Evolutionary conservation across 495 filamentous ascomycete species (phyloP).

Genomic region (Aspergillus ostianus): DNA sequence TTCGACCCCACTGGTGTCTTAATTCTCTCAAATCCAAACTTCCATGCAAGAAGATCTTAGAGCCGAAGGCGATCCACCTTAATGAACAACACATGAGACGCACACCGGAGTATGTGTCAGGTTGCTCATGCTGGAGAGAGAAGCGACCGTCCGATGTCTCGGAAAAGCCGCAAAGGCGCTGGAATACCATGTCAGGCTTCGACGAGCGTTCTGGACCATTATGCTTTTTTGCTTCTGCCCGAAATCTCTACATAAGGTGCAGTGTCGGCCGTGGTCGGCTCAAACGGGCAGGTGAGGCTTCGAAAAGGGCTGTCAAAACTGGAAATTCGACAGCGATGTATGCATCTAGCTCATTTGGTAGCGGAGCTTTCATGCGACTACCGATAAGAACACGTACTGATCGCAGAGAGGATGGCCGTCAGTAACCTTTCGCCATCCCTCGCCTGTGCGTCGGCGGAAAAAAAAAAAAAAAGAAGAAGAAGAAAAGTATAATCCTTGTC

Average conservation of each 20-base stretch:
- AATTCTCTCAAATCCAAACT: not conserved
- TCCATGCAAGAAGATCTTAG: not conserved
- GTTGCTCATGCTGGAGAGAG: not conserved
- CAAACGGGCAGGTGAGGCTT: not conserved
- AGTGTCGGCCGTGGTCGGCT: not conserved
- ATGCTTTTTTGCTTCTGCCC: not conserved
- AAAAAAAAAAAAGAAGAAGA: too few species aligned
- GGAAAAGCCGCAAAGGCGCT: not conserved
- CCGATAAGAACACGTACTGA: not conserved
- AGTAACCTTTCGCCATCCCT: not conserved
- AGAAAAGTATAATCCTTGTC: not conserved
- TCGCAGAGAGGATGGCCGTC: not conserved
- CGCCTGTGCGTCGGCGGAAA: not conserved
- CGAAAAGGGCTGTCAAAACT: not conserved
- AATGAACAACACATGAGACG: not conserved
- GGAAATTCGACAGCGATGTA: not conserved
- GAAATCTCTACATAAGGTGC: not conserved
- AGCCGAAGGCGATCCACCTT: not conserved
- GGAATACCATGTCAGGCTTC: not conserved
- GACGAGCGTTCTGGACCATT: not conserved
- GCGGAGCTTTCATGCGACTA: not conserved
- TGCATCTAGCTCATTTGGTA: not conserved
- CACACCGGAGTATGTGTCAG: not conserved
- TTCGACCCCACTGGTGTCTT: not conserved
- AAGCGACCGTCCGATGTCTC: not conserved